Evolutionary conservation across 176 grass and related monocot genomes (phyloP), one percentile per base, ranked within the genome.

Genomic region (Cenchrus fungigraminus): DNA sequence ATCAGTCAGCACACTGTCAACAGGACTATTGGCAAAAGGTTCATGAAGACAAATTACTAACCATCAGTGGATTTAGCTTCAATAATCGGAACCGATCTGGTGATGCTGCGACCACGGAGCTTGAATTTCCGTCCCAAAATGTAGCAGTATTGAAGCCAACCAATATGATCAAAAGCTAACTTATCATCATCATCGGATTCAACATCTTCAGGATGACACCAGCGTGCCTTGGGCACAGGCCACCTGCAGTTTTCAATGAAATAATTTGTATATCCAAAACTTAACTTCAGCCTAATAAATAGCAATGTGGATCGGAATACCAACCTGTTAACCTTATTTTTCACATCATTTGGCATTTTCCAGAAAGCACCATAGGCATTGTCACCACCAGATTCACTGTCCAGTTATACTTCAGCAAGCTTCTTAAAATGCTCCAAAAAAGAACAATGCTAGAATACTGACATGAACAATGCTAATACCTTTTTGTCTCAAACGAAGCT

Each of bases 11-110:
- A 14, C 50, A 65, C 9, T 66, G 29, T 50, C 9, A 50, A 50
- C 9, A 50, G 0, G 12, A 7, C 71, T 8, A 9, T 28, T 32
- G 31, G 9, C 31, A 77, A 78, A n/a, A 86, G 15, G 51, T 19
- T 53, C 40, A 37, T 72, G 28, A 87, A 60, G 58, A 85, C 8
- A 57, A 59, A 77, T 78, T 42, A 50, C 76, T 74, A 86, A 98
- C 89, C 91, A 29, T 92, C 93, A 9, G 96, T 87, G 8, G 82
- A 19, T 84, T 98, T 98, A 11, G 93, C 93, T 65, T 89, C 91
- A 37, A 98, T 77, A 60, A 94, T 95, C 5, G 93, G 93, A 91
- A 94, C 51, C 51, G 20, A n/a, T n/a, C 3, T 9, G 57, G 57
- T 2, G 51, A n/a, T 57, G 19, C 0, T 60, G 57, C 8, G 17